Evolutionary conservation across 2,329 filamentous ascomycete genomes (phyloP), one percentile per base, ranked within the genome.

Genomic region (Fusarium illudens): DNA sequence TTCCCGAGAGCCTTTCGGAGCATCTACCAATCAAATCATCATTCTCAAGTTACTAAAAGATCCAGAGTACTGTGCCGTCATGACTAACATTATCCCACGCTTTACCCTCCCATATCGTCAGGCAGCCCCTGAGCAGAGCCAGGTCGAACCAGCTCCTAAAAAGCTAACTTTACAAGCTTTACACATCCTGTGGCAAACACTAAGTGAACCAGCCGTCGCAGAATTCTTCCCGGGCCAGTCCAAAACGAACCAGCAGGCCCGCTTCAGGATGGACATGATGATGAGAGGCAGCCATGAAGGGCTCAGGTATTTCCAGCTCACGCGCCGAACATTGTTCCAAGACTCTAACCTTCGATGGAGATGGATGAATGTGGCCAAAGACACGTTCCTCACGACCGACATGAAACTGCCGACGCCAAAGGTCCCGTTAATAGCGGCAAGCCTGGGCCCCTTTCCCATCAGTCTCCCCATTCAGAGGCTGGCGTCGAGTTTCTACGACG

Each of bases 301-400:
- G 10, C 29, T 27, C 2, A 20, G 20, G 5, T 19, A 27, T 19
- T 57, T 60, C n/a, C 6, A 17, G 25, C 54, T 44, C 4, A 50
- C 32, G 11, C 60, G 52, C 19, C 33, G 4, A 7, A 15, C 53
- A 3, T 13, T 50, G 3, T 65, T 65, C 19, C 29, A 30, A 27
- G 62, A 65, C 22, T 29, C 10, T 3, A 15, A 32, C 13, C 19
- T 32, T 13, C 13, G 20, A 22, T 20, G n/a, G 50, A 64, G 36
- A 29, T 44, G 12, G 12, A 65, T 65, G 50, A 39, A 58, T 19
- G 42, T 34, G 13, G 20, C 27, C 29, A 60, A 22, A 17, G 64
- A 66, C 17, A 65, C 36, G 7, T 58, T 66, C 20, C 20, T 66
- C 39, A 66, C 62, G 13, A 49, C 6, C 6, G 19, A 58, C 15